These are phyloP conservation scores for Trichoderma virens DNA, from an alignment of 495 filamentous ascomycete genomes.

Conservation along the genomic window DNA sequence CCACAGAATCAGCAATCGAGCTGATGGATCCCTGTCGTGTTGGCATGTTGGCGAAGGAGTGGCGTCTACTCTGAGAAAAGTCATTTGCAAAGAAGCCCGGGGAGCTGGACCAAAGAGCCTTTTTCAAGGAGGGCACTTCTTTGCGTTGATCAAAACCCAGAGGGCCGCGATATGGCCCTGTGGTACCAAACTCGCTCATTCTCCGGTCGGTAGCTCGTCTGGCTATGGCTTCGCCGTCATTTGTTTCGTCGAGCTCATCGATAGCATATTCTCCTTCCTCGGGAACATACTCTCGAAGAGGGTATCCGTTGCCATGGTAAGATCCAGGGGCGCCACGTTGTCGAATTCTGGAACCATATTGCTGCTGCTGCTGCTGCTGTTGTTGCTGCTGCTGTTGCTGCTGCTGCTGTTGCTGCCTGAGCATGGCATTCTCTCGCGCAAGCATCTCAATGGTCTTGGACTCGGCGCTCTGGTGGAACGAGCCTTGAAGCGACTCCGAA, in stretches of 20 bases:
- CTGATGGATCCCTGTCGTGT: constrained; percentile 62
- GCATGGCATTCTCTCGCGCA: constrained; percentile 61
- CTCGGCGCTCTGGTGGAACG: constrained; percentile 49
- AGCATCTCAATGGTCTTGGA: constrained; percentile 68
- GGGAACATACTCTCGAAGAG: constrained; percentile 53
- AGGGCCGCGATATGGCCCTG: constrained; percentile 42
- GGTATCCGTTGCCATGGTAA: constrained; percentile 49
- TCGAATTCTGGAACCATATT: constrained; percentile 38
- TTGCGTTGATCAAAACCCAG: constrained; percentile 64
- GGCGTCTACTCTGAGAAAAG: constrained; percentile 77
- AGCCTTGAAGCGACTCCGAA: constrained; percentile 46
- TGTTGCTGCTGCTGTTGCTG: too few relatives aligned
- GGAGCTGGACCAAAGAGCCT: constrained; percentile 81
- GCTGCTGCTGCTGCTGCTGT: constrained; percentile 42
- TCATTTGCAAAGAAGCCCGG: constrained; percentile 69
- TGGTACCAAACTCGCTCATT: constrained; percentile 58
- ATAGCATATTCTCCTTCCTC: constrained; percentile 66
- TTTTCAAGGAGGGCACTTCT: constrained; percentile 58
- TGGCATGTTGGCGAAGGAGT: constrained; percentile 84
- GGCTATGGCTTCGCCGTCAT: constrained; percentile 43
- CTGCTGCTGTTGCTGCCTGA: constrained; percentile 53
- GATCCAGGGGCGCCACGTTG: constrained; percentile 53
- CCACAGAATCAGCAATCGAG: constrained; percentile 49
- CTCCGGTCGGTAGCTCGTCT: constrained; percentile 47
- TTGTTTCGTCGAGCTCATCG: constrained; percentile 60